These are phyloP conservation scores for Phytopythium helicoides DNA, from an alignment of 352 stramenopile genomes.

Conservation along the genomic window DNA sequence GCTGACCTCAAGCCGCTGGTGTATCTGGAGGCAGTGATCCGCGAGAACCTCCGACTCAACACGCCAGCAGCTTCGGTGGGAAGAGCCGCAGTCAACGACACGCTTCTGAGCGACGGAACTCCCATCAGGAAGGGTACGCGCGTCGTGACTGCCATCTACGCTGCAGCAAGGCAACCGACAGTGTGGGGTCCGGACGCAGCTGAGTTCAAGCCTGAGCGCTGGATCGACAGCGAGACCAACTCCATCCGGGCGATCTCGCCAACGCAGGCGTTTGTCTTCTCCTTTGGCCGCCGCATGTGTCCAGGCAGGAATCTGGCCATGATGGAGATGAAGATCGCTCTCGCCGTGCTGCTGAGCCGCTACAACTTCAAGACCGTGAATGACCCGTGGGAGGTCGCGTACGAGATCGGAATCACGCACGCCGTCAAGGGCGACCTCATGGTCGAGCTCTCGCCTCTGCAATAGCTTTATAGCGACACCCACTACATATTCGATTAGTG, in stretches of 20 bases:
- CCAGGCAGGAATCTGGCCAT: constrained; percentile 45
- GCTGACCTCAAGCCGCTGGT: constrained; percentile 21
- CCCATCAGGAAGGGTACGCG: constrained; percentile 35
- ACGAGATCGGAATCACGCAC: constrained; percentile 26
- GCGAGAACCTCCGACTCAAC: constrained; percentile 38
- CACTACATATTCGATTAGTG: no score
- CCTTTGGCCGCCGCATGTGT: constrained; percentile 44
- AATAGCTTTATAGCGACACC: no score
- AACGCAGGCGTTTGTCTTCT: constrained; percentile 24
- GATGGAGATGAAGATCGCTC: constrained; percentile 43
- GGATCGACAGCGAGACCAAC: constrained; percentile 27
- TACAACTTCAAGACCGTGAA: constrained; percentile 29
- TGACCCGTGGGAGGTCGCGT: constrained; percentile 29
- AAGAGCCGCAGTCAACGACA: constrained; percentile 28
- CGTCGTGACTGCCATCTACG: constrained; percentile 44
- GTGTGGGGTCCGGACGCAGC: constrained; percentile 42
- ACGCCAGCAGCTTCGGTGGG: constrained; percentile 41
- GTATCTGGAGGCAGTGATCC: constrained; percentile 32
- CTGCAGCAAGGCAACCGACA: constrained; percentile 26
- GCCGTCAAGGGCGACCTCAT: constrained; percentile 32
- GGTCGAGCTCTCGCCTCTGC: constrained; percentile 12
- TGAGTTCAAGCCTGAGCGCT: constrained; percentile 64
- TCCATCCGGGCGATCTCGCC: constrained; percentile 32
- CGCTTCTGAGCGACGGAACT: constrained; percentile 48
- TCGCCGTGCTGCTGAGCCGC: constrained; percentile 35